Evolutionary conservation across 1,139 yeast species (phyloP).

Genomic region (Zygoascus sp.): DNA sequence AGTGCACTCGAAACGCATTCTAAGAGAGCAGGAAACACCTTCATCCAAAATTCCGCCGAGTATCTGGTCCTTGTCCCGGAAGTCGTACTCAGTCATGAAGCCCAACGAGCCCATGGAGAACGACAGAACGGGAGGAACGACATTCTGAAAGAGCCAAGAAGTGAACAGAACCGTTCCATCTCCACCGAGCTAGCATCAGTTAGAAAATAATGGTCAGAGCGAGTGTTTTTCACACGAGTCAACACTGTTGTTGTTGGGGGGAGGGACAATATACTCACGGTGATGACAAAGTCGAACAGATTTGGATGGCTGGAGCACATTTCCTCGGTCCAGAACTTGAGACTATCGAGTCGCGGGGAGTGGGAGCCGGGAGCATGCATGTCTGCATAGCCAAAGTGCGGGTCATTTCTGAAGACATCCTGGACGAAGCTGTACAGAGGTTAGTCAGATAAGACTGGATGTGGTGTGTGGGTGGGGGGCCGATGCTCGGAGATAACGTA

Average conservation of each 20-base stretch:
- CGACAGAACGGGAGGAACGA: conserved; percentile 79
- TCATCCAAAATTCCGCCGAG: conserved; percentile 53
- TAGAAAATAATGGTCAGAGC: neutral
- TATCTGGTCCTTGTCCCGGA: conserved; percentile 48
- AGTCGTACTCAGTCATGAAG: conserved; percentile 74
- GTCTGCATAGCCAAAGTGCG: conserved; percentile 43
- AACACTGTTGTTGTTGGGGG: conserved; percentile 8
- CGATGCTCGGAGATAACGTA: conserved; percentile 16
- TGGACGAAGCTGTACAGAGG: conserved; percentile 44
- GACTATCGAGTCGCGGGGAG: conserved; percentile 28
- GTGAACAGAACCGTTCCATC: conserved; percentile 85
- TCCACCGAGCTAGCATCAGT: conserved; percentile 55
- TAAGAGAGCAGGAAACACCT: conserved; percentile 62
- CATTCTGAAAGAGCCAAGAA: conserved; percentile 53
- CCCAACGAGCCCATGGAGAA: conserved; percentile 84
- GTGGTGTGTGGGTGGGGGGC: no score
- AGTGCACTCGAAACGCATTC: conserved; percentile 77
- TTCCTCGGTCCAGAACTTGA: conserved; percentile 57
- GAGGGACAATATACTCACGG: conserved; percentile 29
- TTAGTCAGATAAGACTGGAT: neutral
- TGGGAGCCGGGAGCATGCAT: conserved; percentile 32
- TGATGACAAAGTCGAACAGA: conserved; percentile 49
- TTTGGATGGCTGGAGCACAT: conserved; percentile 47
- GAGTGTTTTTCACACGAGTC: neutral
- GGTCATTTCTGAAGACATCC: conserved; percentile 43